Evolutionary conservation across 306 rosid genomes (phyloP).

Genomic region (Vigna unguiculata): DNA sequence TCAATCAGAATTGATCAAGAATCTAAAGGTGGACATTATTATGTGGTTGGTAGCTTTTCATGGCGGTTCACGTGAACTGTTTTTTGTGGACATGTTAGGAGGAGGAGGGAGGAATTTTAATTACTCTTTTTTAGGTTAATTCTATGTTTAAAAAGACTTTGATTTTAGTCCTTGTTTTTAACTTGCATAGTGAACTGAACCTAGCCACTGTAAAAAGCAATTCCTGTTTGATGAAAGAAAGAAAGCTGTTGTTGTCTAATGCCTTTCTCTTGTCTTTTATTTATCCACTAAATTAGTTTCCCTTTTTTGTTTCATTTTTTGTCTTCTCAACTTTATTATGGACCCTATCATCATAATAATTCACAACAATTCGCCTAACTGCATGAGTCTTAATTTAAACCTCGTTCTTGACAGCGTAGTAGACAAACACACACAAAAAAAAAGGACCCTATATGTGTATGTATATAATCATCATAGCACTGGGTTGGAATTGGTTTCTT

Average conservation of each 20-base stretch:
- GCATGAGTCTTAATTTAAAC: neutral
- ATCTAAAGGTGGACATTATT: constrained; percentile 21
- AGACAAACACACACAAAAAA: neutral
- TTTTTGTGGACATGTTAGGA: constrained; percentile 58
- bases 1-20: constrained; percentile 53
- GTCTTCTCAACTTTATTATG: constrained; percentile 27
- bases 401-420: neutral
- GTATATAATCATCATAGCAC: constrained; percentile 38
- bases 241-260: constrained; percentile 43
- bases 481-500: constrained; percentile 53
- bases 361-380: neutral
- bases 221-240: constrained; percentile 66
- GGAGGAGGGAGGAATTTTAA: constrained; percentile 44
- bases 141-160: constrained; percentile 49
- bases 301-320: neutral
- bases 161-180: constrained; percentile 18
- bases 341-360: neutral
- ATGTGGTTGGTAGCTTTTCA: constrained; percentile 51
- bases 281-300: constrained; percentile 37
- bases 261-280: constrained; percentile 26
- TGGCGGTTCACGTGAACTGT: constrained; percentile 62
- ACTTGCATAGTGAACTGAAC: constrained; percentile 63
- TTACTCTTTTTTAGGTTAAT: constrained; percentile 56
- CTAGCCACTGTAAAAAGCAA: constrained; percentile 74
- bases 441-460: neutral